Conservation (phyloP, 2,329 filamentous ascomycete species). For the Domatiomyces globalis region DNA sequence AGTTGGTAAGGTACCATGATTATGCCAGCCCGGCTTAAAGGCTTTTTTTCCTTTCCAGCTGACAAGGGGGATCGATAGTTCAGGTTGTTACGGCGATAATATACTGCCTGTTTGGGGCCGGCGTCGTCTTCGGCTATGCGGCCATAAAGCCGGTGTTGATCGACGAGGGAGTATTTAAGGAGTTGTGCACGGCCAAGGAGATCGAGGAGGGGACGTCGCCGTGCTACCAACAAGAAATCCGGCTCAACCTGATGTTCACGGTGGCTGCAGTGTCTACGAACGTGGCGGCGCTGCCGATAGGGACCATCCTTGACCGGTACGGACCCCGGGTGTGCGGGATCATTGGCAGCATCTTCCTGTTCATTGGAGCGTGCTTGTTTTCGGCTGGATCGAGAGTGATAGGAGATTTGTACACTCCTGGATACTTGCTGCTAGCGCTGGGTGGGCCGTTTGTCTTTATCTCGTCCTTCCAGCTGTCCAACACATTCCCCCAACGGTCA, state of each 20-base stretch:
- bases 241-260: constrained; percentile 84
- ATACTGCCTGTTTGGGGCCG: constrained; percentile 64
- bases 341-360: constrained; percentile 54
- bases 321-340: constrained; percentile 66
- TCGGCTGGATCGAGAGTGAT: constrained; percentile 50
- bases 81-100: constrained; percentile 56
- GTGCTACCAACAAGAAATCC: constrained; percentile 45
- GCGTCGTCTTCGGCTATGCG: constrained; percentile 71
- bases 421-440: constrained; percentile 62
- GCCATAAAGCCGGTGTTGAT: constrained; percentile 72
- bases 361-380: constrained; percentile 57
- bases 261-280: constrained; percentile 79
- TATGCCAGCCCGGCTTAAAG: too few relatives aligned
- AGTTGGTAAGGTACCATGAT: constrained; percentile 30
- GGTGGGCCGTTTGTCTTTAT: constrained; percentile 74
- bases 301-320: constrained; percentile 68
- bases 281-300: constrained; percentile 70
- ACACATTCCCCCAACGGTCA: constrained; percentile 63
- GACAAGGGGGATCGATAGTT: constrained; percentile 30
- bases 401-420: constrained; percentile 61
- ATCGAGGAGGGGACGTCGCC: constrained; percentile 35
- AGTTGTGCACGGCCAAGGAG: constrained; percentile 45
- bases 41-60: not conserved
- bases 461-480: constrained; percentile 69
- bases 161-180: constrained; percentile 54